phyloP scores from a whole-genome alignment of 768 basidiomycete species.

The Pleurotus salmoneostramineus region DNA sequence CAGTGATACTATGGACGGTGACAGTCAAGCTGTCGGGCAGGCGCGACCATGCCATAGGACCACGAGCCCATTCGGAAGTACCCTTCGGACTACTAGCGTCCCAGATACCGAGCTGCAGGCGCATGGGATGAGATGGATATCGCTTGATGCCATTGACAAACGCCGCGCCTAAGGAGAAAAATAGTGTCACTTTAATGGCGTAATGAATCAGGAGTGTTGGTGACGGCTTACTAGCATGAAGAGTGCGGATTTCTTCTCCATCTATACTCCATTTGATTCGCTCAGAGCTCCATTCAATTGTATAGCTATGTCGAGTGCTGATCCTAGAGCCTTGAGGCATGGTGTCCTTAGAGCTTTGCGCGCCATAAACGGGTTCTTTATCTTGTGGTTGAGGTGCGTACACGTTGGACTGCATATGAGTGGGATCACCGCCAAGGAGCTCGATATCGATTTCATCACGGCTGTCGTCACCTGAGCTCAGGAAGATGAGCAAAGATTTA shows the following conservation, averaged over 20 bases:
- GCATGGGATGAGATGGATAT: slow-evolving; percentile 31
- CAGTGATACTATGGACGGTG: slow-evolving; percentile 26
- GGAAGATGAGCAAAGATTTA: neutral
- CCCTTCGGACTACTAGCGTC: slow-evolving; percentile 37
- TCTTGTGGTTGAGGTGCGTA: slow-evolving; percentile 28
- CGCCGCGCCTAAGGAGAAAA: slow-evolving; percentile 21
- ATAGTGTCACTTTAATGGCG: neutral
- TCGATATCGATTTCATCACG: slow-evolving; percentile 41
- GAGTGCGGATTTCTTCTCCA: slow-evolving; percentile 25
- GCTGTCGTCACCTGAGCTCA: slow-evolving; percentile 12
- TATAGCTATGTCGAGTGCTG: slow-evolving; percentile 24
- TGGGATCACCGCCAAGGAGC: slow-evolving; percentile 30
- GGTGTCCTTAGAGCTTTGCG: slow-evolving; percentile 22
- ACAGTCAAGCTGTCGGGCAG: slow-evolving; percentile 28
- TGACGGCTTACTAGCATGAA: slow-evolving; percentile 18
- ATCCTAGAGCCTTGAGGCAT: slow-evolving; percentile 10
- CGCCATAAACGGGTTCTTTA: slow-evolving; percentile 28
- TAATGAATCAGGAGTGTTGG: neutral
- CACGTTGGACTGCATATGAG: slow-evolving; percentile 38
- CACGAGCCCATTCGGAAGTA: slow-evolving; percentile 38
- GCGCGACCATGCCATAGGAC: slow-evolving; percentile 35
- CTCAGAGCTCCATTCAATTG: slow-evolving; percentile 34
- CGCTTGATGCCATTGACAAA: slow-evolving; percentile 26
- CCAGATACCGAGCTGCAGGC: slow-evolving; percentile 43
- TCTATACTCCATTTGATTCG: slow-evolving; percentile 39